Evolutionary conservation across 805 yeast species (phyloP).

Genomic region (Saccharomycopsis sp.): DNA sequence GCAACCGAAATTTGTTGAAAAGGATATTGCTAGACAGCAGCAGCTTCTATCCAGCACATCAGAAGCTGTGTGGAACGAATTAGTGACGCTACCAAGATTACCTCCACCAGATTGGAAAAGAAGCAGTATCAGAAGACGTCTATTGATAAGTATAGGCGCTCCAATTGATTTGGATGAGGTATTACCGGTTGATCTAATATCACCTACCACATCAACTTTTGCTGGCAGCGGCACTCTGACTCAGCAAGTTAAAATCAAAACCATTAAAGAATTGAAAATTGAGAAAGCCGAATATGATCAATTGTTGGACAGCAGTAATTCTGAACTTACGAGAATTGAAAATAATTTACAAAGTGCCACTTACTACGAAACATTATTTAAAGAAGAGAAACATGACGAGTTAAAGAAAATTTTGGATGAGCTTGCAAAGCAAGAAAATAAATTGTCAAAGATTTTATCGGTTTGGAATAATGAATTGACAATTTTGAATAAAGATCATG

Average conservation of each 20-base stretch:
- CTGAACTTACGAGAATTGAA: conserved; percentile 21
- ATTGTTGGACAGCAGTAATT: conserved; percentile 24
- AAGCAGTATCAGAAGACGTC: conserved; percentile 55
- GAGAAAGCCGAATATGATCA: conserved; percentile 27
- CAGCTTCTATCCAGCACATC: no score
- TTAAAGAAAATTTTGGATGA: conserved; percentile 32
- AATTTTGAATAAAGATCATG: conserved; percentile 55
- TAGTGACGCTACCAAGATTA: conserved; percentile 42
- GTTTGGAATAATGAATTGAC: conserved; percentile 47
- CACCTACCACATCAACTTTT: not conserved
- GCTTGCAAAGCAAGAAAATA: conserved; percentile 30
- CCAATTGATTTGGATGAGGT: conserved; percentile 66
- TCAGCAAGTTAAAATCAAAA: conserved; percentile 1
- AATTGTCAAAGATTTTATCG: conserved; percentile 33
- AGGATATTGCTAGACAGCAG: no score
- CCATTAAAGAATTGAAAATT: conserved; percentile 30
- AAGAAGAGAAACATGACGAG: conserved; percentile 31
- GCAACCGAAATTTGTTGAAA: no score
- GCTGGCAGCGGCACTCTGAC: not conserved
- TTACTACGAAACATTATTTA: conserved; percentile 29
- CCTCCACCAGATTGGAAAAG: conserved; percentile 64
- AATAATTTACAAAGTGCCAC: conserved; percentile 21
- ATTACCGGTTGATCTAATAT: conserved; percentile 27
- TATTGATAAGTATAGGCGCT: conserved; percentile 59
- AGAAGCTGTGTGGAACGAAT: conserved; percentile 35